Evolutionary conservation across 2,329 filamentous ascomycete genomes (phyloP).

Genomic region (Incumbomyces delicatus): DNA sequence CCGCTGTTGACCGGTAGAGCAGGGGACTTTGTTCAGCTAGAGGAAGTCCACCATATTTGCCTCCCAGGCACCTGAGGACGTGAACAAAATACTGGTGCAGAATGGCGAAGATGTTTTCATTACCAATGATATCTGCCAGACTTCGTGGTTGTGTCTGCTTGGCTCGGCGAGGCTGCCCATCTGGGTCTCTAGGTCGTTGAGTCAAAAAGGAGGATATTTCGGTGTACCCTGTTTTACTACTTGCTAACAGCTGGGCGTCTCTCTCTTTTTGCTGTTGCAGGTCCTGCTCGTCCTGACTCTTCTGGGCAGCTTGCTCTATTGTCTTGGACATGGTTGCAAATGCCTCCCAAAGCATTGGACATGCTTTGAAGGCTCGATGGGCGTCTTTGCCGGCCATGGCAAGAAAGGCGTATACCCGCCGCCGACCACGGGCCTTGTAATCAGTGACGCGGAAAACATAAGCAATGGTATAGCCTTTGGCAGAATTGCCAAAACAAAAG

Average conservation of each 20-base stretch:
- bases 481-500: conserved; percentile 48
- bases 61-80: conserved; percentile 38
- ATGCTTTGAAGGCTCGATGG: conserved; percentile 36
- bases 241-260: conserved; percentile 12
- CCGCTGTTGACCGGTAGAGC: conserved; percentile 28
- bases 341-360: conserved; percentile 41
- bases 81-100: conserved; percentile 46
- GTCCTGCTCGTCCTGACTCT: conserved; percentile 36
- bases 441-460: conserved; percentile 51
- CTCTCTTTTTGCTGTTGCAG: conserved; percentile 10
- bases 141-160: conserved; percentile 47
- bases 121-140: conserved; percentile 49
- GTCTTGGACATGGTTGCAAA: conserved; percentile 46
- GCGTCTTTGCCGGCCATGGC: conserved; percentile 47
- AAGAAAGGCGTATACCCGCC: conserved; percentile 48
- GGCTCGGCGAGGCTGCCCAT: conserved; percentile 43
- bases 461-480: conserved; percentile 49
- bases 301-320: conserved; percentile 39
- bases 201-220: conserved; percentile 51
- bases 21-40: conserved; percentile 29
- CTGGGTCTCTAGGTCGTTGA: conserved; percentile 45
- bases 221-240: conserved; percentile 34
- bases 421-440: conserved; percentile 47
- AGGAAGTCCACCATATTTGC: conserved; percentile 36
- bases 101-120: conserved; percentile 49